Evolutionary conservation across 108 stramenopile genomes (phyloP).

Genomic region (Parietichytrium sp.): DNA sequence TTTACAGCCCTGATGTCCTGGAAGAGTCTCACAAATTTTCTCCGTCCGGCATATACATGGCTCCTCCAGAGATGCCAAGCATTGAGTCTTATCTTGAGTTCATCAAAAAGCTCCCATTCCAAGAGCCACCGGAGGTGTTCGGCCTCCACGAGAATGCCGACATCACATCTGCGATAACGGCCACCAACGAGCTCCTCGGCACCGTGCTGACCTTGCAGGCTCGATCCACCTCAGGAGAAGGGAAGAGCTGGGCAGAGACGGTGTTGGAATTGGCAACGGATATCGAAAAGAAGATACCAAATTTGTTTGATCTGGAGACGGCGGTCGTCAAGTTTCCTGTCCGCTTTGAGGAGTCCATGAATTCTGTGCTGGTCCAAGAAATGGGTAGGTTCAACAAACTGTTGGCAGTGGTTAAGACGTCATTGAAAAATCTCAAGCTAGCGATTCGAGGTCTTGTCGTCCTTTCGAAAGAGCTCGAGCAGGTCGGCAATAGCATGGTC

Average conservation of each 20-base stretch:
- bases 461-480: constrained; percentile 66
- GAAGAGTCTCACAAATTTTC: constrained; percentile 50
- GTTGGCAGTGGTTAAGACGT: constrained; percentile 43
- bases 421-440: constrained; percentile 57
- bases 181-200: constrained; percentile 57
- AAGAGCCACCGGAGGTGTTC: constrained; percentile 71
- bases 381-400: constrained; percentile 65
- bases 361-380: constrained; percentile 70
- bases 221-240: constrained; percentile 55
- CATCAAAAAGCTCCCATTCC: constrained; percentile 60
- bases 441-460: constrained; percentile 67
- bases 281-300: constrained; percentile 53
- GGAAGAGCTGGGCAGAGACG: constrained; percentile 57
- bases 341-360: constrained; percentile 67
- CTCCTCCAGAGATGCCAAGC: constrained; percentile 48
- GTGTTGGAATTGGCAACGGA: constrained; percentile 59
- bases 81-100: constrained; percentile 54
- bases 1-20: constrained; percentile 56
- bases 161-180: constrained; percentile 63
- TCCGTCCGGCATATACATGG: constrained; percentile 62
- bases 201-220: constrained; percentile 66
- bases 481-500: constrained; percentile 67
- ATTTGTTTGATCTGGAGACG: constrained; percentile 60
- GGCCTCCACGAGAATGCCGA: constrained; percentile 72
- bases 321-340: constrained; percentile 66